Evolutionary conservation across 768 basidiomycete species (phyloP), one percentile per base, ranked within the genome.

Genomic region (Kondoa subrosea): DNA sequence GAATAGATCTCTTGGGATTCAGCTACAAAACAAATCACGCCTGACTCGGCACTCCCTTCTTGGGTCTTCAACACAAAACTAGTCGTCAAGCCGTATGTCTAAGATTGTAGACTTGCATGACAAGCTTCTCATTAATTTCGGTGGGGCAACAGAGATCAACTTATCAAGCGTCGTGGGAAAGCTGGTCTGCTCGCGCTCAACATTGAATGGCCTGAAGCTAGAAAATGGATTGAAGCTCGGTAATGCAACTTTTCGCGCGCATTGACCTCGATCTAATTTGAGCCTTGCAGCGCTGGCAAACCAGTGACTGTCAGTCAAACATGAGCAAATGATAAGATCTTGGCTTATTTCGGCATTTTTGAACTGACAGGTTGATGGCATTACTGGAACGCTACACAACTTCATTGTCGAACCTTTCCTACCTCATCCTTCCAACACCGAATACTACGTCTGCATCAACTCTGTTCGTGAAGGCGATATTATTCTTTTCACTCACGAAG

Each of bases 331-430:
- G 21, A 8, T 40, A n/a, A n/a, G n/a, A n/a, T 17, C 56, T 50
- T 40, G 16, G 21, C 34, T 29, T 21, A 32, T 57, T 30, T 31
- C 32, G 68, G 61, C 29, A 16, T 34, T 21, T 8, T 21, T 31
- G n/a, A 15, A 14, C 0, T 3, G 1, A 60, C 71, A 73, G 88
- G 93, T 96, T 69, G 95, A 95, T 80, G 83, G 87, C 59, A 85
- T 89, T 70, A 88, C 87, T n/a, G 93, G 93, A 69, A 91, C 89
- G 34, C 83, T 99, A 72, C 91, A 87, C 82, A 95, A 86, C 78
- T 97, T 99, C 80, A 96, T 99, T 78, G 83, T 97, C 72, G 93
- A 99, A 79, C 93, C 93, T n/a, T 95, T 99, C 85, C 82, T 92
- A 65, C 93, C 93, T 61, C 93, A 97, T 76, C 86, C 89, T 1